A percentile compares a stretch with the other conserved stretches of the same genome.
Evolutionary conservation across 306 rosid genomes (phyloP).

Genomic region (Quercus cerris): DNA sequence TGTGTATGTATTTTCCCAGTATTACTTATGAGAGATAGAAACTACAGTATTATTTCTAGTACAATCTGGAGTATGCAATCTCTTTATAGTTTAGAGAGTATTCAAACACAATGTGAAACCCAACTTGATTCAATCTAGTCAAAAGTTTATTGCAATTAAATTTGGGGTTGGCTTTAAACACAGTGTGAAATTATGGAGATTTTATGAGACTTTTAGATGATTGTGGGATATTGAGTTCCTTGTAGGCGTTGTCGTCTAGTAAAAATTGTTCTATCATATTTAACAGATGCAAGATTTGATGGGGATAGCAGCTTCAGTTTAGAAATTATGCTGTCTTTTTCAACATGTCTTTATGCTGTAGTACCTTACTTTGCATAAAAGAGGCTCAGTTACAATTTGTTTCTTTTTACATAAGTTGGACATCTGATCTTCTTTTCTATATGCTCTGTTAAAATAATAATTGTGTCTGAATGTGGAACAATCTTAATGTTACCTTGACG

Average conservation of each 20-base stretch:
- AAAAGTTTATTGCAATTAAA: not conserved
- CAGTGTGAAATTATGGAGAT: not conserved
- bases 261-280: not conserved
- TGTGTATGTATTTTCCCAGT: not conserved
- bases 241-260: not conserved
- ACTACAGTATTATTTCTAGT: not conserved
- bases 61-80: not conserved
- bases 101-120: not conserved
- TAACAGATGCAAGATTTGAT: not conserved
- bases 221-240: not conserved
- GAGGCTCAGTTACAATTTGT: not conserved
- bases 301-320: not conserved
- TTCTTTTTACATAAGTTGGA: not conserved
- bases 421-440: not conserved
- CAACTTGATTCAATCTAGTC: not conserved
- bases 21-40: not conserved
- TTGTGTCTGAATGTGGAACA: not conserved
- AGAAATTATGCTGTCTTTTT: not conserved
- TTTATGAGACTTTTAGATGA: not conserved
- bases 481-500: slow-evolving; percentile 52
- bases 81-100: not conserved
- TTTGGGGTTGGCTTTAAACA: not conserved
- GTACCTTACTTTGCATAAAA: not conserved
- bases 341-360: too few relatives aligned
- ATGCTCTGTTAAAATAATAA: not conserved